A percentile compares a stretch with the other conserved stretches of the same genome.
Evolutionary conservation across 306 rosid genomes (phyloP).

Genomic region (Trifolium subterraneum): DNA sequence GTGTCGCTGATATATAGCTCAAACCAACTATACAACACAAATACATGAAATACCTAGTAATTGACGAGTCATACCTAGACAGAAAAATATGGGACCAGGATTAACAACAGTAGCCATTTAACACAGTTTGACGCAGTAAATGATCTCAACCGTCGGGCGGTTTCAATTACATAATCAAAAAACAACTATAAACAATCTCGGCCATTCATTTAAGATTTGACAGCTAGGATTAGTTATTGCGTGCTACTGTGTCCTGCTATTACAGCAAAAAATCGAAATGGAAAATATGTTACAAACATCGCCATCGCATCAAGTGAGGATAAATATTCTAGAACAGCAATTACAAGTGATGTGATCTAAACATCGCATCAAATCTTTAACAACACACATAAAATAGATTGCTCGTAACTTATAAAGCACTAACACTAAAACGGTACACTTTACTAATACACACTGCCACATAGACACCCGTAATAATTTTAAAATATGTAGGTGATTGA

Average conservation of each 20-base stretch:
- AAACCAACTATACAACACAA: no score
- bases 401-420: neutral
- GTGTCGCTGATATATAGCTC: neutral
- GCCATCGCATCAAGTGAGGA: no score
- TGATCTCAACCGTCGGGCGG: no score
- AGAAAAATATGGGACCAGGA: neutral
- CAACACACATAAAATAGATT: neutral
- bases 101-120: no score
- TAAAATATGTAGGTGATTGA: neutral
- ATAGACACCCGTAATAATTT: neutral
- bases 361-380: constrained; percentile 2
- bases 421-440: neutral
- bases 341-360: neutral
- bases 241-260: no score
- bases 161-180: no score
- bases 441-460: neutral
- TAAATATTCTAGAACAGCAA: neutral
- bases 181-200: no score
- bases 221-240: no score
- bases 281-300: neutral
- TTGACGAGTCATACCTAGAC: neutral
- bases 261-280: no score
- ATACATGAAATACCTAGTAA: neutral
- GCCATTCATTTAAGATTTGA: no score
- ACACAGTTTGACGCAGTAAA: no score